Evolutionary conservation across 176 grass and related monocot genomes (phyloP), one percentile per base, ranked within the genome.

Genomic region (Hordeum marinum): DNA sequence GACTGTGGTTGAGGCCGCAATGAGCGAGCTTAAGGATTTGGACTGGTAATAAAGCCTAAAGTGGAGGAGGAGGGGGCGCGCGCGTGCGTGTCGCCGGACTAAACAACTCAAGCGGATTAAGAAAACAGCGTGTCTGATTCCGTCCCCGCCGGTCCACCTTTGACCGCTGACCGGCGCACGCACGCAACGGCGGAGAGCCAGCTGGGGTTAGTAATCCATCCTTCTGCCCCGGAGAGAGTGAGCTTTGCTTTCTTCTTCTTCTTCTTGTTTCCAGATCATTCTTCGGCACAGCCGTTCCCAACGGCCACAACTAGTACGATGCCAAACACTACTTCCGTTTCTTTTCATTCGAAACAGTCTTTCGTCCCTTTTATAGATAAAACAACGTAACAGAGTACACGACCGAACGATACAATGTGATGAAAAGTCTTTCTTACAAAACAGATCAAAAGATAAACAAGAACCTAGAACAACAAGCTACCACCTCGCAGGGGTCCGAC

Each of bases 161-260:
- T 89, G 87, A 89, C 37, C 69, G 82, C 68, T 85, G 87, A 89
- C 87, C 41, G 26, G 20, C 8, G 20, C 43, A 81, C 8, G 20
- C 43, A 81, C 21, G 79, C 29, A 54, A 25, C 63, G 79, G 78
- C 36, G 7, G 34, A 68, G 15, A 15, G 42, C 70, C 45, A 48
- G 70, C 70, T 74, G 70, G 23, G 8, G 4, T 3, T 23, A 20
- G 57, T 31, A 14, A 64, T 74, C 46, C 52, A 21, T 57, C 52
- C 67, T 69, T 39, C 18, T 26, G 40, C 69, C 45, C 21, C 21
- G 5, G 69, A 34, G 32, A 12, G 23, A 72, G 40, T 72, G 69
- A 72, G 69, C 69, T 46, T 72, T 72, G 69, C 41, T 41, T 48
- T 48, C 15, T 74, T 74, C 15, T 74, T 29, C 70, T 48, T 48